Conservation (phyloP, 768 basidiomycete species). For the Suillus hirtellus region DNA sequence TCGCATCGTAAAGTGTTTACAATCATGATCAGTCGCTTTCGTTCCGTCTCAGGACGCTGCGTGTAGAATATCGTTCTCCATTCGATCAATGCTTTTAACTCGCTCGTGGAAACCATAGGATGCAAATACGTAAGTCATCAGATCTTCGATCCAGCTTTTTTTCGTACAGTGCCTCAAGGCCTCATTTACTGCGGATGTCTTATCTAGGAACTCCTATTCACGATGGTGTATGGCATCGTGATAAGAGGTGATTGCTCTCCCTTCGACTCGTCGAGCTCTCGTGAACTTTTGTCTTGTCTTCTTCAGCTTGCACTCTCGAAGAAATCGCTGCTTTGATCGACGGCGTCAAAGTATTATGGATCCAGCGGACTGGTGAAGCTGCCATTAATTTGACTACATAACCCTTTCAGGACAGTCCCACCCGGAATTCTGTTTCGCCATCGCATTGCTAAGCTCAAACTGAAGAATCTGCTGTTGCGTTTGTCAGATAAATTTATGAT, state of each 20-base stretch:
- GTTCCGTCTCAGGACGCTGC: not conserved
- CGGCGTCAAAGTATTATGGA: slow-evolving; percentile 42
- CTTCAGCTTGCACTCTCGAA: slow-evolving; percentile 60
- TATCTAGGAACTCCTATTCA: slow-evolving; percentile 59
- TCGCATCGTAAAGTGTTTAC: slow-evolving; percentile 41
- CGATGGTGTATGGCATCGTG: slow-evolving; percentile 56
- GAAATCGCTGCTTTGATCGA: slow-evolving; percentile 76
- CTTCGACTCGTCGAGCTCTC: slow-evolving; percentile 13
- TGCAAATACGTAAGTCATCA: slow-evolving; percentile 45
- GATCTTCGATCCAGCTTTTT: not conserved
- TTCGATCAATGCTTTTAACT: slow-evolving; percentile 73
- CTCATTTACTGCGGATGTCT: slow-evolving; percentile 65
- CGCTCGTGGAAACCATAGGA: slow-evolving; percentile 58
- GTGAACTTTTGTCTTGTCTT: slow-evolving; percentile 12
- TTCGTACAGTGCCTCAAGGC: slow-evolving; percentile 35
- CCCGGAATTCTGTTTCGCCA: not conserved
- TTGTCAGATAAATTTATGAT: too few species aligned
- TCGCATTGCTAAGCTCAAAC: not conserved
- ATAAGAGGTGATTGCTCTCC: slow-evolving; percentile 49
- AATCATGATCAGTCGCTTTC: slow-evolving; percentile 55
- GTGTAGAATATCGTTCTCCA: slow-evolving; percentile 61
- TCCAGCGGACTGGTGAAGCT: slow-evolving; percentile 48
- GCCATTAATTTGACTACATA: slow-evolving; percentile 34
- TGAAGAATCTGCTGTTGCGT: too few species aligned
- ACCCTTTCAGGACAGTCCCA: not conserved